Base-by-base conservation (phyloP, 2,329 filamentous ascomycete genomes). In the Cytospora chrysosperma region DNA sequence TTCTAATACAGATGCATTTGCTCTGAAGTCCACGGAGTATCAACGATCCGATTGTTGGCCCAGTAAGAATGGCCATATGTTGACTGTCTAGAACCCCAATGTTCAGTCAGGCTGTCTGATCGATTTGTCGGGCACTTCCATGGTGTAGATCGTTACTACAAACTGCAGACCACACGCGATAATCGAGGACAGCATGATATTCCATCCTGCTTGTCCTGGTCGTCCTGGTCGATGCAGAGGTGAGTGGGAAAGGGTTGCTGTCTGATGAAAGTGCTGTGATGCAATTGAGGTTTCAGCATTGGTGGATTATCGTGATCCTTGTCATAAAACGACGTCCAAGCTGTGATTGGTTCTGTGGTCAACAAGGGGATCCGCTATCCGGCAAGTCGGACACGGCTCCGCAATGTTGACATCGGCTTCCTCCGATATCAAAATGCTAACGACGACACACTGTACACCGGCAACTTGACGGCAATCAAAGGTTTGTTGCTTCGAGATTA, bases 271-370 rank as follows among this genome's bases (percentile, higher is more conserved):
- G 40, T 28, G 30, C n/a, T 24, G 62, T 61, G 62, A 56, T 61
- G 62, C 62, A 57, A 28, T 50, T 17, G 19, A 59, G 47, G 63
- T 65, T 62, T 67, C 62, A 67, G 27, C 26, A 55, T 55, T 21
- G 19, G 49, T 37, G 37, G 43, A 30, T 47, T 34, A 24, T 32
- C 8, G 32, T 21, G n/a, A 54, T 19, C 57, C 57, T 19, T 37
- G 43, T 21, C 47, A 59, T 51, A 43, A n/a, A 24, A 43, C 10
- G 7, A 34, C n/a, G 28, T 4, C 13, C 12, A n/a, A 24, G 26
- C 28, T 13, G 8, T 59, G 37, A 61, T 61, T 61, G 58, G 59
- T 34, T 19, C 28, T 40, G 17, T 21, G 4, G n/a, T 50, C 27
- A 3, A 5, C 19, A 6, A 32, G 28, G 37, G 32, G 51, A 19